Conservation (phyloP, 306 rosid genomes). For the Medicago arabica region DNA sequence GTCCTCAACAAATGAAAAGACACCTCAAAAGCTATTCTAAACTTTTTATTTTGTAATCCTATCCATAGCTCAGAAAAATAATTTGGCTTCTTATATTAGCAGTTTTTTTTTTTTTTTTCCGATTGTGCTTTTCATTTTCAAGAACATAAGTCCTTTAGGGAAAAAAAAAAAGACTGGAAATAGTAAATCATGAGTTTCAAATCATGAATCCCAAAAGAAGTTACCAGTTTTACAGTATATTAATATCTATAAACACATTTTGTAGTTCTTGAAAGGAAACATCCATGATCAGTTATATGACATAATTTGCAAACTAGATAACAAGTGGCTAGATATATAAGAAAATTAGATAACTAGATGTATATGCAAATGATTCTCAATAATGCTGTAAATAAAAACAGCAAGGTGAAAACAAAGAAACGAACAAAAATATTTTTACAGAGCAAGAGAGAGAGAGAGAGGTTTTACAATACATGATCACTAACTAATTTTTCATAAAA, state of each 20-base stretch:
- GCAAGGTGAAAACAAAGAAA: conserved; percentile 16
- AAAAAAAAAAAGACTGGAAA: conserved; percentile 17
- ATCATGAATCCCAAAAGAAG: neutral
- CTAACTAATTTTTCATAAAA: conserved; percentile 10
- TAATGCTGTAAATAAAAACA: conserved; percentile 12
- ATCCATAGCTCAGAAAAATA: too few species aligned
- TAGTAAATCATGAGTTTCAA: neutral
- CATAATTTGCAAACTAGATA: conserved; percentile 17
- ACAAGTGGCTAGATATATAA: neutral
- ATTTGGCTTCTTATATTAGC: neutral
- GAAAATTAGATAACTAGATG: conserved; percentile 4
- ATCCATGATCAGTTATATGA: conserved; percentile 23
- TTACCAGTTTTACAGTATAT: neutral
- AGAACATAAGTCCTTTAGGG: conserved; percentile 3
- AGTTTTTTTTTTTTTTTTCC: neutral
- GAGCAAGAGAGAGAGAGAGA: neutral
- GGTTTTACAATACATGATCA: conserved; percentile 4
- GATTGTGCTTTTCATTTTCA: conserved; percentile 10
- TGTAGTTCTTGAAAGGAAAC: conserved; percentile 22
- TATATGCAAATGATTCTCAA: conserved; percentile 14
- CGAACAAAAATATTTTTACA: neutral
- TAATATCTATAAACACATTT: conserved; percentile 17
- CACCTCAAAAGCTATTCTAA: too few species aligned
- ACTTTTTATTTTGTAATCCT: too few species aligned
- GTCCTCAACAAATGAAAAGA: neutral